These are phyloP conservation scores for Aureobasidium sp. DNA, from an alignment of 2,329 filamentous ascomycete species.

Conservation along the genomic window DNA sequence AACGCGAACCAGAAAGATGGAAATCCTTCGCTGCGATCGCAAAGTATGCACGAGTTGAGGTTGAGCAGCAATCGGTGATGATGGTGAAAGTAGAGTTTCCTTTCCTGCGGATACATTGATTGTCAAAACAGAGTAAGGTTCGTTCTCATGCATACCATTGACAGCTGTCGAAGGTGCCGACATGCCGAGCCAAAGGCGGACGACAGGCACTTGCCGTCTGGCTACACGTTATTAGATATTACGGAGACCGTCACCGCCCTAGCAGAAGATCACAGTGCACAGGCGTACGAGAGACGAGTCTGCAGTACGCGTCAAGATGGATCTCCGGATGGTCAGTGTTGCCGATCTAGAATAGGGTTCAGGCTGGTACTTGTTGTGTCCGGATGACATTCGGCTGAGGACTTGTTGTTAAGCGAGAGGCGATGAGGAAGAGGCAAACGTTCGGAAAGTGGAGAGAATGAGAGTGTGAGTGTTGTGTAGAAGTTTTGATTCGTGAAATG, in stretches of 20 bases:
- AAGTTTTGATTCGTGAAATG: conserved; percentile 1
- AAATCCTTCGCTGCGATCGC: not conserved
- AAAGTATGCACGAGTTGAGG: not conserved
- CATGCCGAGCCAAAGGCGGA: not conserved
- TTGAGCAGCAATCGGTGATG: not conserved
- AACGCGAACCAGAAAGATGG: not conserved
- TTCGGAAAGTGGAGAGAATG: not conserved
- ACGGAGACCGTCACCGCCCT: not conserved
- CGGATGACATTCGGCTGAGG: not conserved
- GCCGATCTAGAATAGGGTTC: not conserved
- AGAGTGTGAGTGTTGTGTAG: not conserved
- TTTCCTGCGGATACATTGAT: not conserved
- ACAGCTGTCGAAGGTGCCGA: not conserved
- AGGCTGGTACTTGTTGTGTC: not conserved
- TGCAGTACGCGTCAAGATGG: no score
- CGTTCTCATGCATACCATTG: not conserved
- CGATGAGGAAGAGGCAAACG: not conserved
- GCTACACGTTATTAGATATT: not conserved
- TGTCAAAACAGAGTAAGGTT: not conserved
- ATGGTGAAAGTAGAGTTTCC: not conserved
- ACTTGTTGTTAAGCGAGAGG: not conserved
- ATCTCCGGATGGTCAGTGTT: not conserved
- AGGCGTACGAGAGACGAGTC: not conserved
- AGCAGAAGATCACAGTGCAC: not conserved
- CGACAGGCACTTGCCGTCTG: not conserved